Evolutionary conservation across 768 basidiomycete species (phyloP), one percentile per base, ranked within the genome.

Genomic region (Suillus plorans): DNA sequence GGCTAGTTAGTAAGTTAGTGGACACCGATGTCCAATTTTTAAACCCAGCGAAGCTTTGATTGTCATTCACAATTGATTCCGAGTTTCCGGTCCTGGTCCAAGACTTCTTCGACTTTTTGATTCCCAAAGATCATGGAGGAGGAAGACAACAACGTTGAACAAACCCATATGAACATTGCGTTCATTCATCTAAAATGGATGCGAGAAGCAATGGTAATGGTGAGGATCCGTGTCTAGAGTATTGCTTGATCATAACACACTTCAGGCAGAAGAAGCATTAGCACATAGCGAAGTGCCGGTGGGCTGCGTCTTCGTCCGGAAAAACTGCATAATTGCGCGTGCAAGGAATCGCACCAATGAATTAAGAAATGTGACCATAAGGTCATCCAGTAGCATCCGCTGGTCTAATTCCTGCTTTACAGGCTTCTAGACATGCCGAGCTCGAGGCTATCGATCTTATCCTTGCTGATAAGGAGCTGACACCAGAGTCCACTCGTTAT

Each of bases 381-480:
- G 10, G 41, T 60, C 42, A 56, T 62, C 20, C 18, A 57, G 34
- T 64, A 36, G 6, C 14, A 13, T 31, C 16, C 52, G 22, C 41
- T 41, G 60, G 52, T 55, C 57, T 66, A 59, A 63, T 52, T n/a
- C 34, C 25, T 66, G 16, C 22, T 62, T 60, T 28, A 63, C 69
- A 98, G 96, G 96, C 95, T 1, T 99, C 97, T 12, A 85, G 97
- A 60, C 97, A 99, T 71, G 97, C 97, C 44, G 97, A 99, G 77
- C 87, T 99, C 28, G 97, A 97, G 76, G 96, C 97, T 2, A 95
- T 99, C 70, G 95, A 97, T 73, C 82, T 83, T 70, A 94, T 99
- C 68, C 79, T 99, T 14, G 80, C 87, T 0, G 84, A 90, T 73
- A 77, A 78, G 61, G 61, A 71, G 18, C 83, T 91, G 67, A 90